Evolutionary conservation across 1,284 basidiomycete species (phyloP).

Genomic region (Apiotrichum veenhuisii): DNA sequence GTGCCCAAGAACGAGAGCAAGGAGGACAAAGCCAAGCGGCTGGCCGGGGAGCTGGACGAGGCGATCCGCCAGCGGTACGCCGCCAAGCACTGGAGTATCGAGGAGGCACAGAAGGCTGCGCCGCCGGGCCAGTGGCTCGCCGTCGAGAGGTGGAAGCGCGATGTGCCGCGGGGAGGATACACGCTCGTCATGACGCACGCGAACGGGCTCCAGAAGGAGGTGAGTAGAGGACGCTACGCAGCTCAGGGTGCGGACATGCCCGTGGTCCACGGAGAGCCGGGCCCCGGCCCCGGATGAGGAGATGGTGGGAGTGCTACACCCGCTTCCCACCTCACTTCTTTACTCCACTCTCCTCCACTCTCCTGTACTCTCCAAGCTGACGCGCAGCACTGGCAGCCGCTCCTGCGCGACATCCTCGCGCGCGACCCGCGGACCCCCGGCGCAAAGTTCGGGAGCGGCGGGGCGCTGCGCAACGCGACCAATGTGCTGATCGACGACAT

Average conservation of each 20-base stretch:
- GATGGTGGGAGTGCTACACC: constrained; percentile 37
- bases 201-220: constrained; percentile 54
- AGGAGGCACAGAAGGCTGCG: constrained; percentile 3
- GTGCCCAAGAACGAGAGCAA: constrained; percentile 13
- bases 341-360: too few relatives aligned
- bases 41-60: constrained; percentile 1
- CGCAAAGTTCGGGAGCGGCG: constrained; percentile 9
- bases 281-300: neutral
- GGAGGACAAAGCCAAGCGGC: neutral
- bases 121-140: constrained; percentile 42
- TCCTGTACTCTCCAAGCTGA: constrained; percentile 41
- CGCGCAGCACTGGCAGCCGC: constrained; percentile 65
- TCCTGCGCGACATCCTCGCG: constrained; percentile 53
- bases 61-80: neutral
- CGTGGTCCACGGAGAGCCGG: too few relatives aligned
- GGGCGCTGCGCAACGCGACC: neutral
- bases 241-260: neutral
- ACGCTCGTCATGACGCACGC: constrained; percentile 19
- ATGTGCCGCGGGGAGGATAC: constrained; percentile 6
- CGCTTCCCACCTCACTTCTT: constrained; percentile 36
- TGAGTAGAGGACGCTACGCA: too few relatives aligned
- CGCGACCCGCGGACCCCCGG: constrained; percentile 5
- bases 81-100: neutral
- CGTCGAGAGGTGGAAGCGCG: constrained; percentile 20
- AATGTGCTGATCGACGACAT: constrained; percentile 61